Conservation (phyloP, 345 rosid species). For the Citropsis articulata region DNA sequence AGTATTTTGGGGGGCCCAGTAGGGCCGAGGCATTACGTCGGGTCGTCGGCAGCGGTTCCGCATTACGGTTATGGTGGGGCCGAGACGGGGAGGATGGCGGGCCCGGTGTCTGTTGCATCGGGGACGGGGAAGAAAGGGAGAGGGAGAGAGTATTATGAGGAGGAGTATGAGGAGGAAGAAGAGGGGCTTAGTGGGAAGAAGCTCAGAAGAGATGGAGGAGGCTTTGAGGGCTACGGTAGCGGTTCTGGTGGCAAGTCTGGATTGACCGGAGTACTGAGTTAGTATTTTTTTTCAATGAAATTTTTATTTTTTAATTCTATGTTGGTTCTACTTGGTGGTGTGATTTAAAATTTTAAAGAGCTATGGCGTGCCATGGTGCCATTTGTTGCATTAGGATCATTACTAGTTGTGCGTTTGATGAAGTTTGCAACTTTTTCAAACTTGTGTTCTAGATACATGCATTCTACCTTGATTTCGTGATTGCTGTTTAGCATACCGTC, state of each 20-base stretch:
- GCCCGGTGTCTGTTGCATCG: constrained; percentile 22
- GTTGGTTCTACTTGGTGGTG: neutral
- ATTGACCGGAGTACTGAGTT: constrained; percentile 48
- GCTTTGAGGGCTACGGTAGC: constrained; percentile 38
- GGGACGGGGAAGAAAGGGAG: constrained; percentile 61
- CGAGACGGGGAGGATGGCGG: constrained; percentile 34
- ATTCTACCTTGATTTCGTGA: neutral
- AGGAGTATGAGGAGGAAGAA: constrained; percentile 55
- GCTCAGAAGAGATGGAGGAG: constrained; percentile 68
- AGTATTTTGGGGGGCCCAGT: constrained; percentile 77
- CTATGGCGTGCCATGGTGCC: neutral
- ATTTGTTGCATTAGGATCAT: neutral
- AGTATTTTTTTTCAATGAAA: constrained; percentile 9
- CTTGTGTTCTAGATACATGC: neutral
- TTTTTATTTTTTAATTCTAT: neutral
- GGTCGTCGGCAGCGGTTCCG: constrained; percentile 31
- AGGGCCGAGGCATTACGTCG: constrained; percentile 65
- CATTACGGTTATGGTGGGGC: constrained; percentile 50
- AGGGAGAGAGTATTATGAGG: constrained; percentile 58
- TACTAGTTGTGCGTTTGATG: neutral
- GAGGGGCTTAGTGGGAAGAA: constrained; percentile 71
- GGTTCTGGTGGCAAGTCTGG: constrained; percentile 60
- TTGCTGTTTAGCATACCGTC: neutral
- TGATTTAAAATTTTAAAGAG: neutral
- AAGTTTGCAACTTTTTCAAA: neutral